Evolutionary conservation across 495 filamentous ascomycete genomes (phyloP), one percentile per base, ranked within the genome.

Genomic region (Podospora fimiseda): DNA sequence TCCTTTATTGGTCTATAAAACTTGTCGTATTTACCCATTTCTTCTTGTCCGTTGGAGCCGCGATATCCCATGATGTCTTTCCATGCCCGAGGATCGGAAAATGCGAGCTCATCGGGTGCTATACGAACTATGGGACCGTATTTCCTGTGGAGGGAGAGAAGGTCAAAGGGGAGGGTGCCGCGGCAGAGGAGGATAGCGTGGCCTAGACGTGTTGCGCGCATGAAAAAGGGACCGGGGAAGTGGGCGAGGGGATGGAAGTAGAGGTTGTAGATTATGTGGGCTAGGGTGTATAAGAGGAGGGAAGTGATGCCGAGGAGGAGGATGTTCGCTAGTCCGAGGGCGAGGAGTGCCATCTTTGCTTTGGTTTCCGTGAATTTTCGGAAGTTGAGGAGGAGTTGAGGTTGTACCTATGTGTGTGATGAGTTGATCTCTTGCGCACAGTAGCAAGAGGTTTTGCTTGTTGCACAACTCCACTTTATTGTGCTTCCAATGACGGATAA

Each of bases 51-150:
- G 22, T 18, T 21, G 9, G 45, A 9, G 20, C 30, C 24, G 14
- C 60, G 67, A 50, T 76, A 70, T 22, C 75, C 76, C 61, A 75
- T 74, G 42, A 84, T 80, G 36, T 81, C 77, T 48, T 74, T 73
- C 78, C 77, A 83, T 3, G 79, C 80, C 33, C 71, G 60, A 0
- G 76, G 65, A 30, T 68, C 59, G 3, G 58, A 66, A 61, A 72
- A 82, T 0, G 72, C 64, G n/a, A 84, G 68, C 52, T 81, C 73
- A 51, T 77, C 60, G 0, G 80, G 80, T 0, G 70, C 73, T 24
- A 80, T 69, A 6, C 80, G 76, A n/a, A 84, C 73, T 2, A 80
- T 67, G 15, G 70, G 53, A 8, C 79, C 80, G 50, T 84, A 84
- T 16, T 60, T 54, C 9, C 62, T 42, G 59, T 81, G 79, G 13